Conservation (phyloP, 768 basidiomycete species). For the Chiua virens region DNA sequence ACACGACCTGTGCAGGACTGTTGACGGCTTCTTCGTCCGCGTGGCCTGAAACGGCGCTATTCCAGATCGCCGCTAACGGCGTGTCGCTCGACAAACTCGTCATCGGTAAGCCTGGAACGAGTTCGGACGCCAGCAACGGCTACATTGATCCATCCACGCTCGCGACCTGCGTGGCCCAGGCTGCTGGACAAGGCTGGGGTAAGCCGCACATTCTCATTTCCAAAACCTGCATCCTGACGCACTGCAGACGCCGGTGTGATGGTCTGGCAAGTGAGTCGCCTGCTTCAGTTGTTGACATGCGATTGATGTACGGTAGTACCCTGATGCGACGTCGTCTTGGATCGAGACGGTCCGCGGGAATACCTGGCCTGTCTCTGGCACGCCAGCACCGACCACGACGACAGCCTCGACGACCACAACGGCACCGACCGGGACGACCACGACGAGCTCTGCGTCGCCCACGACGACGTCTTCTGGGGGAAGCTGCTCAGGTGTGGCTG, state of each 20-base stretch:
- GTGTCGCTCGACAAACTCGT: constrained; percentile 51
- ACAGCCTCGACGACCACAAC: not conserved
- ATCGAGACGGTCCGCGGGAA: constrained; percentile 38
- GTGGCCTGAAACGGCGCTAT: constrained; percentile 53
- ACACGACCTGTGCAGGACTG: constrained; percentile 61
- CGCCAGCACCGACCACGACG: not conserved
- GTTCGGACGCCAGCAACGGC: constrained; percentile 45
- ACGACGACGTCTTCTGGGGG: constrained; percentile 27
- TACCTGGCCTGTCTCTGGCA: constrained; percentile 34
- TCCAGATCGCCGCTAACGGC: constrained; percentile 52
- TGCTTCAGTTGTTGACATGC: not conserved
- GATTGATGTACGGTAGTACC: constrained; percentile 25
- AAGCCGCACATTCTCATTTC: constrained; percentile 24
- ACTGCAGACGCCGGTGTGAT: constrained; percentile 38
- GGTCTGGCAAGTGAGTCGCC: constrained; percentile 40
- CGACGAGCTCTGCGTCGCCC: constrained; percentile 14
- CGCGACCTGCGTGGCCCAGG: constrained; percentile 58
- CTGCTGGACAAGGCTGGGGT: constrained; percentile 68
- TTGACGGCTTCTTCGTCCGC: constrained; percentile 53
- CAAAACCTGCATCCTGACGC: not conserved
- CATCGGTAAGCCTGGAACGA: constrained; percentile 52
- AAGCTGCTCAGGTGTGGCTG: constrained; percentile 41
- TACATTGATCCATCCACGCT: constrained; percentile 60
- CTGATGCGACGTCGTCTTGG: no score
- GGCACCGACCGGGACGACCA: not conserved